Conservation (phyloP, 192 early-diverging fungal genomes). For the Coemansia javaensis region DNA sequence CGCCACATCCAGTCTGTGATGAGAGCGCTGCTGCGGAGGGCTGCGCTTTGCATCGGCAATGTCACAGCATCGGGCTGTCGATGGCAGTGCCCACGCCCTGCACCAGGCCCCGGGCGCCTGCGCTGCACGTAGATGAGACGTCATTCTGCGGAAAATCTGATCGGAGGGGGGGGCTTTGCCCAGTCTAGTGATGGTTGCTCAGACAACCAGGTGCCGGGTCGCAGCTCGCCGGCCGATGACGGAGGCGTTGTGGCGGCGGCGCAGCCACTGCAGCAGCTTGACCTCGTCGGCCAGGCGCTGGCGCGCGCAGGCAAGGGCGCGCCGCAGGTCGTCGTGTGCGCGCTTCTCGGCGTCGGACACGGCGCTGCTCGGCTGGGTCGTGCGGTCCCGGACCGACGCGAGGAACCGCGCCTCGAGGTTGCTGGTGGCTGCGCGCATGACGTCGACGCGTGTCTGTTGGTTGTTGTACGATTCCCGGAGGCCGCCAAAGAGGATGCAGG, state of each 20-base stretch:
- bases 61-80: too few species aligned
- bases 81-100: too few species aligned
- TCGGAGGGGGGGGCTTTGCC: too few species aligned
- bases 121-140: too few species aligned
- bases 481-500: conserved; percentile 42
- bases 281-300: conserved; percentile 43
- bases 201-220: conserved; percentile 27
- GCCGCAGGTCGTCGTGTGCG: conserved; percentile 30
- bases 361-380: conserved; percentile 27
- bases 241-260: conserved; percentile 41
- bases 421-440: conserved; percentile 9
- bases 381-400: conserved; percentile 32
- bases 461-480: conserved; percentile 28
- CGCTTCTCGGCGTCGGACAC: conserved; percentile 26
- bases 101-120: too few species aligned
- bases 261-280: conserved; percentile 43
- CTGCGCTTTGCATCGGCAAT: too few species aligned
- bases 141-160: too few species aligned
- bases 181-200: not conserved
- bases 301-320: conserved; percentile 19
- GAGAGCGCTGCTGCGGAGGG: too few species aligned
- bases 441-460: conserved; percentile 27
- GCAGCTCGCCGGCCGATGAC: conserved; percentile 34
- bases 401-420: conserved; percentile 34
- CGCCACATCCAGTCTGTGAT: too few species aligned